Evolutionary conservation across 768 basidiomycete species (phyloP).

Genomic region (Boletus bicolor): DNA sequence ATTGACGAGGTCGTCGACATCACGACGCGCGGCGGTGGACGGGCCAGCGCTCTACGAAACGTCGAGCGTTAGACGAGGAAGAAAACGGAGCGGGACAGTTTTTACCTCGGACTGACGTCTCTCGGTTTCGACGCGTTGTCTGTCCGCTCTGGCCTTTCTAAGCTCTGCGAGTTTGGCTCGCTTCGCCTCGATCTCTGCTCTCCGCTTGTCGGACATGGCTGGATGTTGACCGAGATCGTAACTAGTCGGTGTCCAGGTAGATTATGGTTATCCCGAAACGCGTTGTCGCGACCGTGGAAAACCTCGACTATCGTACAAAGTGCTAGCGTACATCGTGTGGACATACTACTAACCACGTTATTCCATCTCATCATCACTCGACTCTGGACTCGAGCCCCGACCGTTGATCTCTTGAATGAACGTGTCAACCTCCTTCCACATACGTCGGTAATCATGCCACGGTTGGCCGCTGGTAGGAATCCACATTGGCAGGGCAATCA

Average conservation of each 20-base stretch:
- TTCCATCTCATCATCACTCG: background rate
- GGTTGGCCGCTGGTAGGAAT: no score
- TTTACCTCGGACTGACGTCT: slow-evolving; percentile 29
- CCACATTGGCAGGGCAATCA: background rate
- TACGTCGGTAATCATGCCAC: background rate
- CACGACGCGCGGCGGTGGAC: slow-evolving; percentile 42
- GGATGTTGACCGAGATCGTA: background rate
- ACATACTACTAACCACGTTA: background rate
- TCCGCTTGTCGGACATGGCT: slow-evolving; percentile 62
- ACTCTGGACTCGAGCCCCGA: background rate
- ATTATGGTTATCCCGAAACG: background rate
- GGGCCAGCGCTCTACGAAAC: slow-evolving; percentile 36
- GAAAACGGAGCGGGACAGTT: background rate
- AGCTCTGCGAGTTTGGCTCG: slow-evolving; percentile 83
- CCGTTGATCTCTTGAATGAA: background rate
- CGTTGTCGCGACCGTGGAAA: slow-evolving; percentile 18
- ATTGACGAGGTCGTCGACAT: slow-evolving; percentile 73
- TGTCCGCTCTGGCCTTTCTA: slow-evolving; percentile 69
- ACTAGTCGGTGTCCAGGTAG: background rate
- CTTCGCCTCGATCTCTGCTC: slow-evolving; percentile 91
- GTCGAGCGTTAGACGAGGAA: background rate
- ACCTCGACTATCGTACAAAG: background rate
- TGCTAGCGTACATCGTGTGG: background rate
- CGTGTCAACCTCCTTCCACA: background rate
- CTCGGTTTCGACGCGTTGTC: slow-evolving; percentile 55